phyloP scores from a whole-genome alignment of 1,284 basidiomycete species.

The Peniophora sp. region DNA sequence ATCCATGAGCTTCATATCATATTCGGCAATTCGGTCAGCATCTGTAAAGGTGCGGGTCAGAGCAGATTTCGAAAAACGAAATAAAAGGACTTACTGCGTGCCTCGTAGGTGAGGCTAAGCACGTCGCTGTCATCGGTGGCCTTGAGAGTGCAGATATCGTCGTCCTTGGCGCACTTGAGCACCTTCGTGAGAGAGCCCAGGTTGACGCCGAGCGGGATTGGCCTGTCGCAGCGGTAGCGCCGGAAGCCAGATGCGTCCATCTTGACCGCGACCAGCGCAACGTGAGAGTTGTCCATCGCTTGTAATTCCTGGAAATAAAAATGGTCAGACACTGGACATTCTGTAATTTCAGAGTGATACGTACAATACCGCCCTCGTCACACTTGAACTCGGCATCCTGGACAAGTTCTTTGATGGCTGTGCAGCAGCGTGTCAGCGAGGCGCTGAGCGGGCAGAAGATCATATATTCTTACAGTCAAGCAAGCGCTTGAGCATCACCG shows the following conservation, averaged over 20 bases:
- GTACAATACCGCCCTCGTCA: conserved; percentile 89
- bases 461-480: conserved; percentile 62
- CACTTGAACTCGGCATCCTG: conserved; percentile 98
- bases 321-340: neutral
- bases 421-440: conserved; percentile 9
- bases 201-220: conserved; percentile 91
- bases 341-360: conserved; percentile 20
- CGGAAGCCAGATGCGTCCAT: conserved; percentile 77
- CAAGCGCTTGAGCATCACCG: conserved; percentile 78
- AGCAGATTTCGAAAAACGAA: conserved; percentile 8
- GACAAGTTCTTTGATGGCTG: conserved; percentile 96
- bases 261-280: conserved; percentile 87
- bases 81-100: conserved; percentile 58
- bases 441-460: neutral
- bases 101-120: conserved; percentile 87
- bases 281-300: conserved; percentile 99
- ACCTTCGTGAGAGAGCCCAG: conserved; percentile 91
- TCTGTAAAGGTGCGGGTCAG: conserved; percentile 35
- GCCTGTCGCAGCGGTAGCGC: conserved; percentile 90
- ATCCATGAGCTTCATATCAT: conserved; percentile 99
- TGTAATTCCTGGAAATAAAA: conserved; percentile 61
- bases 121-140: conserved; percentile 90
- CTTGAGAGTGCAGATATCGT: conserved; percentile 89
- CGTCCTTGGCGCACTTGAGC: conserved; percentile 94
- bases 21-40: conserved; percentile 92